Base-by-base conservation (phyloP, 352 stramenopile species). In the Globisporangium uncinulatum region DNA sequence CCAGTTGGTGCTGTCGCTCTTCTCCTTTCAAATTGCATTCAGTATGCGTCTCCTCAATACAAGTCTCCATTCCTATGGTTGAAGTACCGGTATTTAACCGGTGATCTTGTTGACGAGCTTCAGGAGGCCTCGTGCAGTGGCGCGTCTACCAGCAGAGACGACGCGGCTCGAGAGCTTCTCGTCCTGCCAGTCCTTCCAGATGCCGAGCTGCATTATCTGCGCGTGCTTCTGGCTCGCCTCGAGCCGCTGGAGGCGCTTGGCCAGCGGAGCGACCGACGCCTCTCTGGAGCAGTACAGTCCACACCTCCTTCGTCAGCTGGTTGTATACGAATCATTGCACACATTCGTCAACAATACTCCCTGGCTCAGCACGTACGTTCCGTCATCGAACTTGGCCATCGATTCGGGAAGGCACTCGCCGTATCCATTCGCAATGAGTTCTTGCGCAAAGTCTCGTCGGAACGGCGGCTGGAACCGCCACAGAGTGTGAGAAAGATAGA, bases 151-250 rank as follows among this genome's bases (percentile, higher is more conserved):
- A 8, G 79, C 80, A 0, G 83, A 87, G 24, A 91, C 21, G 5
- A 93, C 54, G 32, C 83, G 79, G 14, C 81, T 69, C 0, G 66
- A 69, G 0, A 93, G 69, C 31, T 79, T 87, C n/a, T 86, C 75
- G 6, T 87, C 79, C 55, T 83, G 66, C 73, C 77, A 93, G 24
- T 86, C 69, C 54, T 82, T 86, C 83, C 83, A 93, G 20, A 91
- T 81, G 8, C 83, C 83, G 34, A 86, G 91, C 51, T 85, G 80
- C 83, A 93, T 93, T 6, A 72, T 69, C 65, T 91, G 79, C 17
- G 83, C 83, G 36, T 82, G 66, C 55, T 81, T 81, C 42, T 93
- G 73, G 31, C 70, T 69, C 6, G 70, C 51, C 21, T 87, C 64
- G 0, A 93, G 65, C 29, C 77, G 74, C 32, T 76, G 62, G 9